Evolutionary conservation across 805 yeast genomes (phyloP), one percentile per base, ranked within the genome.

Genomic region (Pichia ethanolica): DNA sequence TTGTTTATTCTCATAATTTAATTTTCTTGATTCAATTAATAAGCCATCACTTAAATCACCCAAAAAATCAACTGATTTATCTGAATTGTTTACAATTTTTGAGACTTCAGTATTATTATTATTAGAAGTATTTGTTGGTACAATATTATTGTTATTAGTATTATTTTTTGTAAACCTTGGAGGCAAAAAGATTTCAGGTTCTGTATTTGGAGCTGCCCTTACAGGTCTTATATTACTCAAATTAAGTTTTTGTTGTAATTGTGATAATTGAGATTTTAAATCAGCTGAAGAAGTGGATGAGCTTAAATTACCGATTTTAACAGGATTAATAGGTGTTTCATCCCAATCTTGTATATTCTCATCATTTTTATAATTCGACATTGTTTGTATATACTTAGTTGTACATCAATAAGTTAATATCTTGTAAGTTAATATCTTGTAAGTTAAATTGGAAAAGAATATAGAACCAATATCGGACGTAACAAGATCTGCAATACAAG

Each of bases 41-140:
- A 86, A 68, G 45, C 82, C 83, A 56, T 86, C 90, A 66, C 89
- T 82, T 49, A 86, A 65, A 5, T 86, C 88, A 50, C 84, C 84
- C 13, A 84, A 81, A 60, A 85, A 85, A 59, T 80, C 79, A 70
- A 83, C 79, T 52, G 84, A 86, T 55, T 79, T 79, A 25, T 46
- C 51, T 10, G 45, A n/a, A 30, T 3, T 6, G 9, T 30, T 30
- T 7, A 30, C 32, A 30, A 30, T 9, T 20, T 20, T 20, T 20
- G 20, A 20, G 20, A 20, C 20, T 20, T 20, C 46, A 43, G 35
- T 50, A 14, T 25, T 39, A 32, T 11, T 32, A 32, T 42, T 27
- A 39, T 36, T 42, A 20, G 3, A 8, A 5, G 46, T 9, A 35
- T 7, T 28, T 35, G 39, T 5, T 39, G 53, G 26, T 47, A 39